Percentiles rank a stretch among this genome's conserved stretches.
Evolutionary conservation across 2,329 filamentous ascomycete species (phyloP).

Genomic region (Penicillium sp.): DNA sequence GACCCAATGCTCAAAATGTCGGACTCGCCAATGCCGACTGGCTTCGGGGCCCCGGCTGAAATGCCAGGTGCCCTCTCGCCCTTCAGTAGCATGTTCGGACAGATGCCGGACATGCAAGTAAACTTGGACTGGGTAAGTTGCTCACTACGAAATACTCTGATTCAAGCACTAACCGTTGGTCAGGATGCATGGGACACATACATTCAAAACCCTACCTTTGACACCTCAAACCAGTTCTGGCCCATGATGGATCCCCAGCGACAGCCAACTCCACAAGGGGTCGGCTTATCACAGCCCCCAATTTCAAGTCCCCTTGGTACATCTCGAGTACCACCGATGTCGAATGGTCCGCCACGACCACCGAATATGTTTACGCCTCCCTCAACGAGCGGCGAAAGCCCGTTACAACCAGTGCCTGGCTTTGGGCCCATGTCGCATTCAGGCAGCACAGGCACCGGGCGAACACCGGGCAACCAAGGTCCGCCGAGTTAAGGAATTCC

Average conservation of each 20-base stretch:
- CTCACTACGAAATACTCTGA: neutral
- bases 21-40: constrained; percentile 26
- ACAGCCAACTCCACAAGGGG: constrained; percentile 18
- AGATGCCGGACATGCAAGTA: constrained; percentile 52
- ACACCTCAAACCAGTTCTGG: constrained; percentile 40
- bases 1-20: constrained; percentile 29
- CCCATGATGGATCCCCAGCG: constrained; percentile 32
- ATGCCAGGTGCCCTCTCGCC: constrained; percentile 45
- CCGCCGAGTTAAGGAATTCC: neutral
- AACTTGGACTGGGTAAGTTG: constrained; percentile 60
- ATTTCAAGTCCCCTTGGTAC: constrained; percentile 21
- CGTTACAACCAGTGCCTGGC: constrained; percentile 12
- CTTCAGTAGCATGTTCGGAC: constrained; percentile 52
- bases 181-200: constrained; percentile 66
- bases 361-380: constrained; percentile 16
- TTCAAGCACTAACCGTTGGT: neutral
- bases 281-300: constrained; percentile 16
- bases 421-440: constrained; percentile 14
- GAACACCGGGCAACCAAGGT: constrained; percentile 9
- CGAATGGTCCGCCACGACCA: constrained; percentile 12
- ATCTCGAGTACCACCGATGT: constrained; percentile 16
- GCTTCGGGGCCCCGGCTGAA: constrained; percentile 27
- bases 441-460: constrained; percentile 8
- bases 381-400: constrained; percentile 13
- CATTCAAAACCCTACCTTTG: constrained; percentile 54